A percentile compares a stretch with the other conserved stretches of the same genome.
phyloP scores from a whole-genome alignment of 805 yeast species.

The Pichia paraexigua region DNA sequence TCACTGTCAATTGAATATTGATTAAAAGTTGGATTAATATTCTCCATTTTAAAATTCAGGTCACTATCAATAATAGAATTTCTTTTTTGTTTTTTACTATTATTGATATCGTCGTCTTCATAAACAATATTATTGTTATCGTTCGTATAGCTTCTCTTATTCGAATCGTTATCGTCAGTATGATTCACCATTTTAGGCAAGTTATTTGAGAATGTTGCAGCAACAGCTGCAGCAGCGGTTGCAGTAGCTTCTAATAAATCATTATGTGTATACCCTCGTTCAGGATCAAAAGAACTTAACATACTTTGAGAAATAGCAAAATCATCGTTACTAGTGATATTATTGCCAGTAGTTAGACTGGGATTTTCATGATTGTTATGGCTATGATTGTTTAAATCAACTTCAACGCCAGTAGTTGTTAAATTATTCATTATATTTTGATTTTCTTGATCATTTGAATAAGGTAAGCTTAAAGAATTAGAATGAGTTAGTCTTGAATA shows the following conservation, averaged over 20 bases:
- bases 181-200: not conserved
- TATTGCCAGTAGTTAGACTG: not conserved
- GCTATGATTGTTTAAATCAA: not conserved
- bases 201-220: not conserved
- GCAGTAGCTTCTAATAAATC: not conserved
- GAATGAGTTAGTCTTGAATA: not conserved
- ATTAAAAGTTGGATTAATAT: not conserved
- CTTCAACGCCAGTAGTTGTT: not conserved
- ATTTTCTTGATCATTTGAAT: not conserved
- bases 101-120: not conserved
- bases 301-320: not conserved
- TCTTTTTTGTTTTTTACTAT: not conserved
- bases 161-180: not conserved
- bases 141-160: not conserved
- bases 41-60: not conserved
- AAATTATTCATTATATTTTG: not conserved
- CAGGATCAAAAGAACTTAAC: not conserved
- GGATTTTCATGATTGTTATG: not conserved
- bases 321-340: not conserved
- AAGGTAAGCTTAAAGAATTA: not conserved
- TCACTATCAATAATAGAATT: not conserved
- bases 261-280: not conserved
- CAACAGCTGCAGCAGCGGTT: not conserved
- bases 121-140: not conserved
- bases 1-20: not conserved